phyloP scores from a whole-genome alignment of 768 basidiomycete genomes.

The Favolaschia claudopus region DNA sequence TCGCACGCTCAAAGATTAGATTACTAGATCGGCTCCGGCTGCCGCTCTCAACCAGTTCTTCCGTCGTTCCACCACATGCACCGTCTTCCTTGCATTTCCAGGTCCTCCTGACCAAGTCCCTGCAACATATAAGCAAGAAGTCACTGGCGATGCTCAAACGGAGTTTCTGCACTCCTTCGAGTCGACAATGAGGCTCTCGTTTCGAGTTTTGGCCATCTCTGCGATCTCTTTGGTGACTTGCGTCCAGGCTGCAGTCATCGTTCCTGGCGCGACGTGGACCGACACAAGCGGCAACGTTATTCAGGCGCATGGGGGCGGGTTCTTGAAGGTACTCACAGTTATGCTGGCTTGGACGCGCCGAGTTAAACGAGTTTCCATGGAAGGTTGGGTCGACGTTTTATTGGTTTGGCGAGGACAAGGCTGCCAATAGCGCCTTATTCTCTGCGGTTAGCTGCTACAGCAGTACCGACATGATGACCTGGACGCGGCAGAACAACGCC shows the following conservation, averaged over 20 bases:
- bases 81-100: background rate
- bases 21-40: too few relatives aligned
- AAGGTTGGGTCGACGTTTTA: slow-evolving; percentile 64
- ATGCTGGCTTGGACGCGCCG: background rate
- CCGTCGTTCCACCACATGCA: background rate
- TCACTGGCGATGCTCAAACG: too few relatives aligned
- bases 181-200: slow-evolving; percentile 14
- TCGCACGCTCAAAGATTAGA: too few relatives aligned
- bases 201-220: slow-evolving; percentile 23
- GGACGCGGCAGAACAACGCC: slow-evolving; percentile 67
- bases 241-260: slow-evolving; percentile 55
- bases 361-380: background rate
- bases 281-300: slow-evolving; percentile 68
- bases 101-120: slow-evolving; percentile 5
- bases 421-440: slow-evolving; percentile 61
- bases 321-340: slow-evolving; percentile 53
- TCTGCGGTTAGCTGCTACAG: slow-evolving; percentile 47
- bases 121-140: slow-evolving; percentile 9
- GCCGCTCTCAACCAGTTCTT: too few relatives aligned
- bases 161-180: background rate
- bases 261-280: slow-evolving; percentile 68
- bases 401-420: slow-evolving; percentile 72
- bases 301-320: slow-evolving; percentile 69
- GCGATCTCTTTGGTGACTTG: slow-evolving; percentile 25
- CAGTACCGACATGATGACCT: slow-evolving; percentile 61